These are phyloP conservation scores for Botrytis byssoidea DNA, from an alignment of 2,329 filamentous ascomycete species.

Conservation along the genomic window DNA sequence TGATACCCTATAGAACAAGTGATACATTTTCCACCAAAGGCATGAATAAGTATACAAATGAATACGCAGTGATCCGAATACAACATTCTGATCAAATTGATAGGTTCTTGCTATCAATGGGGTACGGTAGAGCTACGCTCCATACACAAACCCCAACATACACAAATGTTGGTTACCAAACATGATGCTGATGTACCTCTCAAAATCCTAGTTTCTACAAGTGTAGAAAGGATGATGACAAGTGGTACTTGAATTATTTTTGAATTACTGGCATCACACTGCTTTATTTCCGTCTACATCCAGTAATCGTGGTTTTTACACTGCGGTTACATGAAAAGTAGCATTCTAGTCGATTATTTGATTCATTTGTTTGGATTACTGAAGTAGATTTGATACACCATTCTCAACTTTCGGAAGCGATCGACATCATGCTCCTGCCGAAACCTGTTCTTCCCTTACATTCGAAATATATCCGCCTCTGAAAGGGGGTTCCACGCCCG, in stretches of 20 bases:
- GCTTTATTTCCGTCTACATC: background rate
- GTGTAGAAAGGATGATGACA: background rate
- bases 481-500: background rate
- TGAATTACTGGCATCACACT: background rate
- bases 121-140: background rate
- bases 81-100: background rate
- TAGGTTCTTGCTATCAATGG: background rate
- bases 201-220: background rate
- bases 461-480: background rate
- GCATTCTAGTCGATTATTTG: too few relatives aligned
- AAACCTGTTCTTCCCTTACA: too few relatives aligned
- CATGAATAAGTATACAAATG: background rate
- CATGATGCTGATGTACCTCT: background rate
- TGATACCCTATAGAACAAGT: constrained; percentile 17
- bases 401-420: background rate
- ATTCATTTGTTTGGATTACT: background rate
- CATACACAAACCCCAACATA: background rate
- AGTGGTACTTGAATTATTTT: background rate
- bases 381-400: background rate
- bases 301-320: background rate
- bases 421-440: background rate
- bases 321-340: background rate
- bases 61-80: background rate
- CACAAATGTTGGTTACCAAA: background rate
- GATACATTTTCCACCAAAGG: background rate